phyloP scores from a whole-genome alignment of 2,329 filamentous ascomycete species.

The Thelonectria olida region DNA sequence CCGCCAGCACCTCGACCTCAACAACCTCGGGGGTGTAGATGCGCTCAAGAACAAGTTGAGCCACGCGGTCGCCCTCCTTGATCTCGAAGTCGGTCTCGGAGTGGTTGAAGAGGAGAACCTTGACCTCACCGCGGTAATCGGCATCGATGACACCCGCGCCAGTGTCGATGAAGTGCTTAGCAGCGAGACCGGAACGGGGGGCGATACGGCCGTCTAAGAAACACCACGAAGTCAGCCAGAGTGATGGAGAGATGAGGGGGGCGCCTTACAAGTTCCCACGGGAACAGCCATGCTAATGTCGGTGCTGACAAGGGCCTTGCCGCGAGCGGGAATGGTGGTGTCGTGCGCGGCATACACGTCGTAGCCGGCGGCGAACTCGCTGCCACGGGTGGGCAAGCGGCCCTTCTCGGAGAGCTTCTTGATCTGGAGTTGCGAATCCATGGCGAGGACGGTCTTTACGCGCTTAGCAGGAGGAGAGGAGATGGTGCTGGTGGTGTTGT shows the following conservation, averaged over 20 bases:
- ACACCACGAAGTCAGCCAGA: neutral
- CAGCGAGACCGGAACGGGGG: constrained; percentile 88
- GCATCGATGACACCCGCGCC: constrained; percentile 97
- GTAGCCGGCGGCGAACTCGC: constrained; percentile 90
- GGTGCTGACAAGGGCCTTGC: constrained; percentile 88
- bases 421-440: constrained; percentile 73
- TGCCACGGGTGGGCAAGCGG: constrained; percentile 87
- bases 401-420: constrained; percentile 87
- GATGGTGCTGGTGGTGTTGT: constrained; percentile 58
- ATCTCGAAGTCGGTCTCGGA: constrained; percentile 82
- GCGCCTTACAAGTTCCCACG: constrained; percentile 80
- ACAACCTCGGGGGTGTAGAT: constrained; percentile 92
- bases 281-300: constrained; percentile 93
- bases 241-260: neutral
- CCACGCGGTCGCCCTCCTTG: constrained; percentile 87
- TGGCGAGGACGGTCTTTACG: constrained; percentile 68
- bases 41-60: constrained; percentile 92
- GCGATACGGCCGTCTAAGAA: constrained; percentile 83
- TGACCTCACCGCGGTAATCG: constrained; percentile 94
- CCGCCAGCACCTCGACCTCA: constrained; percentile 88
- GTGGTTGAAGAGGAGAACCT: constrained; percentile 95
- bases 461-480: constrained; percentile 83
- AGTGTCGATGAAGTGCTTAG: constrained; percentile 95
- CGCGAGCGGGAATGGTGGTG: constrained; percentile 79
- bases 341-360: constrained; percentile 86